Conservation (phyloP, 1,284 basidiomycete genomes). For the Leccinum insolens region DNA sequence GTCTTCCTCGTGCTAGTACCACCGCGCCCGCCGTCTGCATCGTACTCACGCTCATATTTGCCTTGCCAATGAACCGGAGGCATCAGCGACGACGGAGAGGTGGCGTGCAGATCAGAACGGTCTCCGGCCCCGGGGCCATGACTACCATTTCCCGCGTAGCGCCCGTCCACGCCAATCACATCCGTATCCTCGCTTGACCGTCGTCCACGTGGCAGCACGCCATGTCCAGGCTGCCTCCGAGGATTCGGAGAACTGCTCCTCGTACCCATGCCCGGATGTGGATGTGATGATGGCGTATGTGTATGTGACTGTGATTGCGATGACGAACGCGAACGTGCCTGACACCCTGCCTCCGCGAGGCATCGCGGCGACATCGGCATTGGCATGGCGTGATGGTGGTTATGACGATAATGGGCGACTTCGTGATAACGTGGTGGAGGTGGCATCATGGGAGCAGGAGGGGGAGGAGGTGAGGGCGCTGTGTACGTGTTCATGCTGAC, state of each 20-base stretch:
- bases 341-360: slow-evolving; percentile 29
- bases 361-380: slow-evolving; percentile 12
- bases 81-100: neutral
- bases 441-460: slow-evolving; percentile 16
- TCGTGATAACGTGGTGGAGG: slow-evolving; percentile 28
- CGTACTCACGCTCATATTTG: slow-evolving; percentile 15
- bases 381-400: neutral
- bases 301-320: neutral
- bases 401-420: neutral
- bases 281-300: neutral
- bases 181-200: slow-evolving; percentile 18
- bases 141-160: slow-evolving; percentile 1
- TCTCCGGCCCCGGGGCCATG: slow-evolving; percentile 7
- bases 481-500: slow-evolving; percentile 8
- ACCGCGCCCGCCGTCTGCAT: neutral
- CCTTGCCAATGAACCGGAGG: neutral
- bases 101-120: slow-evolving; percentile 10
- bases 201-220: slow-evolving; percentile 9
- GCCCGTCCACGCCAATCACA: slow-evolving; percentile 11
- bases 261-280: slow-evolving; percentile 2
- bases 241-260: slow-evolving; percentile 15
- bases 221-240: slow-evolving; percentile 23
- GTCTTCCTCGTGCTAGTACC: neutral
- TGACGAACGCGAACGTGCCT: slow-evolving; percentile 20
- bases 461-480: neutral